Evolutionary conservation across 176 grass and related monocot species (phyloP).

Genomic region (Cenchrus americanus): DNA sequence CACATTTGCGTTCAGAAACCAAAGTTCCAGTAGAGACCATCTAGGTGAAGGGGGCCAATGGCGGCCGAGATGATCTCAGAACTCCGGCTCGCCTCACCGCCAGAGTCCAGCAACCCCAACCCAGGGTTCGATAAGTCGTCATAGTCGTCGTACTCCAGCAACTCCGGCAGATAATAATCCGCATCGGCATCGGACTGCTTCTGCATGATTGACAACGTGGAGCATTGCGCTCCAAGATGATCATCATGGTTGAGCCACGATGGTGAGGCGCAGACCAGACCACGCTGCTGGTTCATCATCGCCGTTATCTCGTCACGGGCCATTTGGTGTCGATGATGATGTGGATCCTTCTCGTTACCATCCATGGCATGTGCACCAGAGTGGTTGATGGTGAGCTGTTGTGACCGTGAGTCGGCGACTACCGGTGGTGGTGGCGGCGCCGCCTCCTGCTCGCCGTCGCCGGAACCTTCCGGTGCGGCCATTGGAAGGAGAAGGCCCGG

Average conservation of each 20-base stretch:
- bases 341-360: not conserved
- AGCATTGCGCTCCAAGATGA: not conserved
- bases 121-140: not conserved
- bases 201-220: not conserved
- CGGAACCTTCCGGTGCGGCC: not conserved
- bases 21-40: slow-evolving; percentile 23
- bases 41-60: not conserved
- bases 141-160: not conserved
- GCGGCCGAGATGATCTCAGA: not conserved
- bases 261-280: not conserved
- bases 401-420: not conserved
- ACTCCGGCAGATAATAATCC: slow-evolving; percentile 24
- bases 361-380: not conserved
- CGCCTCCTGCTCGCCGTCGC: not conserved
- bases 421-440: not conserved
- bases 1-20: not conserved
- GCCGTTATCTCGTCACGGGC: not conserved
- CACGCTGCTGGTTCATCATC: not conserved
- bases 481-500: not conserved
- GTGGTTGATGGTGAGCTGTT: not conserved
- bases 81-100: not conserved
- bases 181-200: not conserved
- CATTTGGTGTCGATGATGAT: not conserved
- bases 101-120: not conserved
- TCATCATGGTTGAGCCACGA: not conserved